phyloP scores from a whole-genome alignment of 768 basidiomycete species.

The Leccinellum rugosiceps region DNA sequence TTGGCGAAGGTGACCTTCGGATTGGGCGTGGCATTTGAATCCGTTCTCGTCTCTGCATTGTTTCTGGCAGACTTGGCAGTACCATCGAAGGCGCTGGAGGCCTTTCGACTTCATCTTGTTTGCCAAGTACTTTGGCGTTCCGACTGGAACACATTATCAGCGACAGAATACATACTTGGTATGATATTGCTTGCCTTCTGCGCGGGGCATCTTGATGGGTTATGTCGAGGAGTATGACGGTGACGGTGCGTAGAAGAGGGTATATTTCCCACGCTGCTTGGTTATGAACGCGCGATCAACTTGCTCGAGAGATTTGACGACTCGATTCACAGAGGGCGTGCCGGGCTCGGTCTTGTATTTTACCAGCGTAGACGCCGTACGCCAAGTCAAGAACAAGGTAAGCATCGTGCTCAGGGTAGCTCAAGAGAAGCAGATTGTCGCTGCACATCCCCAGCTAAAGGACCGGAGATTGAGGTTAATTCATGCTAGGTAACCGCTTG shows the following conservation, averaged over 20 bases:
- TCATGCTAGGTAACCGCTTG: too few species aligned
- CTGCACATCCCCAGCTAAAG: too few species aligned
- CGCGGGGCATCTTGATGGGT: constrained; percentile 74
- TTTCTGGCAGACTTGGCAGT: constrained; percentile 98
- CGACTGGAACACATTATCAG: constrained; percentile 46
- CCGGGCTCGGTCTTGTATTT: constrained; percentile 70
- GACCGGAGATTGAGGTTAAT: too few species aligned
- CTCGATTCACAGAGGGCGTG: constrained; percentile 87
- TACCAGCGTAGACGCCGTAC: constrained; percentile 61
- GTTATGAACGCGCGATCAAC: constrained; percentile 55
- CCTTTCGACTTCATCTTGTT: constrained; percentile 99
- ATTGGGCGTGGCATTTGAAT: constrained; percentile 91
- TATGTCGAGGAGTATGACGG: too few species aligned
- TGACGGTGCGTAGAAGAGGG: too few species aligned
- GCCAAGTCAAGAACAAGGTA: constrained; percentile 75
- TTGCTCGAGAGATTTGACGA: constrained; percentile 53
- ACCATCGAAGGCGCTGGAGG: constrained; percentile 94
- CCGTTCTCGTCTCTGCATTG: constrained; percentile 99
- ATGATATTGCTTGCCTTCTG: constrained; percentile 59
- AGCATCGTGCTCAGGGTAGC: constrained; percentile 15
- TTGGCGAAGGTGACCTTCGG: constrained; percentile 89
- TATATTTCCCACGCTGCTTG: neutral
- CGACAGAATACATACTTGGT: neutral
- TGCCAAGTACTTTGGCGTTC: constrained; percentile 85
- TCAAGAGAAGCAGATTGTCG: too few species aligned